Conservation (phyloP, 495 filamentous ascomycete genomes). For the Penicillium samsonianum region DNA sequence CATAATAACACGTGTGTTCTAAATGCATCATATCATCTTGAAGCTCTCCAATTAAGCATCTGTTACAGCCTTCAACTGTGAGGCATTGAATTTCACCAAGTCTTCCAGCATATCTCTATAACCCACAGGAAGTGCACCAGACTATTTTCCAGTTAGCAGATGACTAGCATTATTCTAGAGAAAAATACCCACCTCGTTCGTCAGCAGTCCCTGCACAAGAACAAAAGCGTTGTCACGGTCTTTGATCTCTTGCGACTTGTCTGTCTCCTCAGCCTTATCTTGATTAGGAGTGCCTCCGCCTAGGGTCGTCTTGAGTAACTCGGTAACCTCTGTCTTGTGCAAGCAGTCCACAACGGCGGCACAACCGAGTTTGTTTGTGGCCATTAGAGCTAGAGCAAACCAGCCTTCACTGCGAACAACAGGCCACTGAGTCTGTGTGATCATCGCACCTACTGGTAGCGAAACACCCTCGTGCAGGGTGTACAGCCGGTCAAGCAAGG, state of each 20-base stretch:
- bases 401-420: slow-evolving; percentile 70
- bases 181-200: slow-evolving; percentile 45
- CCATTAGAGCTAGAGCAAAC: slow-evolving; percentile 75
- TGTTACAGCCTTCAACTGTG: slow-evolving; percentile 18
- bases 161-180: neutral
- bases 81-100: slow-evolving; percentile 30
- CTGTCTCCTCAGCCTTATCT: slow-evolving; percentile 16
- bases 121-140: slow-evolving; percentile 29
- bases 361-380: slow-evolving; percentile 51
- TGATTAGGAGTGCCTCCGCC: slow-evolving; percentile 30
- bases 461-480: slow-evolving; percentile 50
- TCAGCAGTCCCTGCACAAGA: slow-evolving; percentile 59
- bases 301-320: slow-evolving; percentile 53
- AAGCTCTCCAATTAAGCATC: slow-evolving; percentile 1
- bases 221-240: slow-evolving; percentile 68
- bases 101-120: slow-evolving; percentile 32
- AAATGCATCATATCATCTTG: neutral
- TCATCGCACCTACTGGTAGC: slow-evolving; percentile 59
- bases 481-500: slow-evolving; percentile 53
- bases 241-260: slow-evolving; percentile 36
- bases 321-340: slow-evolving; percentile 46
- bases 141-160: slow-evolving; percentile 28
- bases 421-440: slow-evolving; percentile 68
- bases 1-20: neutral
- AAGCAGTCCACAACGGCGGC: slow-evolving; percentile 51